These are phyloP conservation scores for Neofusicoccum ribis DNA, from an alignment of 2,329 filamentous ascomycete species.

Conservation along the genomic window DNA sequence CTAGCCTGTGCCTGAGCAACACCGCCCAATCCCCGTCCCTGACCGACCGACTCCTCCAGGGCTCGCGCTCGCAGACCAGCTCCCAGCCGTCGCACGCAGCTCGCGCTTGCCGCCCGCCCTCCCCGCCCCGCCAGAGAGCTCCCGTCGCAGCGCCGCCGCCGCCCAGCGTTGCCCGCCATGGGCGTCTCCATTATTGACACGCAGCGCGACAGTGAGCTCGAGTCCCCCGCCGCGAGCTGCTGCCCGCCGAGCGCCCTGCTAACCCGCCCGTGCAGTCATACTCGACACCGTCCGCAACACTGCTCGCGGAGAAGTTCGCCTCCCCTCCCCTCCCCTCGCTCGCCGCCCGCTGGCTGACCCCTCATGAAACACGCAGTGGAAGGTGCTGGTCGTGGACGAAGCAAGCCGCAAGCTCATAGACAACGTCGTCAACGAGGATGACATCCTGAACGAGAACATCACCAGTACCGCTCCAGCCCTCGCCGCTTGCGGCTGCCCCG, in stretches of 20 bases:
- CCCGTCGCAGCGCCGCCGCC: slow-evolving; percentile 4
- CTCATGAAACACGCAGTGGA: slow-evolving; percentile 67
- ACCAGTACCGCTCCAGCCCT: slow-evolving; percentile 63
- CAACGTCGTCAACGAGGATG: slow-evolving; percentile 90
- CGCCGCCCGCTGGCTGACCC: slow-evolving; percentile 22
- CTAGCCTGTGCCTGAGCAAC: slow-evolving; percentile 14
- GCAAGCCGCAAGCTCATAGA: slow-evolving; percentile 81
- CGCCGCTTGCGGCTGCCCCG: not conserved
- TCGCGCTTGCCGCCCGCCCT: not conserved
- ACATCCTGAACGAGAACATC: slow-evolving; percentile 94
- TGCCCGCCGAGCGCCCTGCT: slow-evolving; percentile 20
- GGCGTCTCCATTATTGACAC: slow-evolving; percentile 80
- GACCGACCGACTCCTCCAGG: not conserved
- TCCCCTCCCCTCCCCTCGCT: not conserved
- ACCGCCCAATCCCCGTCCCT: slow-evolving; percentile 9
- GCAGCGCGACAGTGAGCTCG: slow-evolving; percentile 67
- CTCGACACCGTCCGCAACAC: slow-evolving; percentile 73
- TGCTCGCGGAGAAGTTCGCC: slow-evolving; percentile 75
- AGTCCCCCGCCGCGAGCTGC: not conserved
- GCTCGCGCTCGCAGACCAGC: slow-evolving; percentile 4
- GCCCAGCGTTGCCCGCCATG: slow-evolving; percentile 57
- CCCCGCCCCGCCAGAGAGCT: slow-evolving; percentile 1
- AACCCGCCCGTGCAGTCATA: slow-evolving; percentile 57
- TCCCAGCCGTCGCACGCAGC: not conserved
- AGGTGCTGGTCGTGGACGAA: slow-evolving; percentile 89